These are phyloP conservation scores for Spinacia oleracea DNA, from an alignment of 179 eudicot genomes.

Conservation along the genomic window DNA sequence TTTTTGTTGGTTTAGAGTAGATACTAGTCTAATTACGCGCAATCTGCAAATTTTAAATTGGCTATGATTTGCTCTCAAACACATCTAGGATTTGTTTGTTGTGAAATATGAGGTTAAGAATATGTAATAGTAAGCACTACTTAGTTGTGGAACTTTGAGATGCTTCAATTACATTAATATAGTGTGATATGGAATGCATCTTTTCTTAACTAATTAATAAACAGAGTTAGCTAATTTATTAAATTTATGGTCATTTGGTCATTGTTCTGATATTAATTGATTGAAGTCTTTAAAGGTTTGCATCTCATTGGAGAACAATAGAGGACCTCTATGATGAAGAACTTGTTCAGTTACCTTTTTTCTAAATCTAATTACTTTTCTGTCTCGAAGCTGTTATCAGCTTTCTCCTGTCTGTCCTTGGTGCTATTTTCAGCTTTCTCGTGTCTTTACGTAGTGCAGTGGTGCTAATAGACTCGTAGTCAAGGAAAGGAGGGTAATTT, in stretches of 20 bases:
- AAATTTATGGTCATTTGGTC: not conserved
- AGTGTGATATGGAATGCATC: not conserved
- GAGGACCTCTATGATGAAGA: not conserved
- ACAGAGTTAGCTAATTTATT: not conserved
- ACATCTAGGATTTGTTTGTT: not conserved
- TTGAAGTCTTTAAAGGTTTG: not conserved
- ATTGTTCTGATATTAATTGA: not conserved
- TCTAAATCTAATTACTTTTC: not conserved
- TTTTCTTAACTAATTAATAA: not conserved
- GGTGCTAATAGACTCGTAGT: not conserved
- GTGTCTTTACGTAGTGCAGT: not conserved
- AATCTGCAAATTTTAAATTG: not conserved
- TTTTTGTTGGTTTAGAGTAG: not conserved
- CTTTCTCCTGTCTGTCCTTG: too few species aligned
- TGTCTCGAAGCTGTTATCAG: not conserved
- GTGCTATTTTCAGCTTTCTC: too few species aligned
- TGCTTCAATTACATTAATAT: not conserved
- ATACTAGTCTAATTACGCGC: not conserved
- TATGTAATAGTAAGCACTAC: not conserved
- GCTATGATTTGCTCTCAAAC: not conserved
- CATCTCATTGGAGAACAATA: not conserved
- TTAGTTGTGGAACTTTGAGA: not conserved
- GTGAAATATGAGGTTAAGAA: slow-evolving; percentile 1
- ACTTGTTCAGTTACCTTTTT: not conserved
- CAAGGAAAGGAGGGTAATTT: not conserved